Base-by-base conservation (phyloP, 345 rosid genomes). In the Excoecaria agallocha region DNA sequence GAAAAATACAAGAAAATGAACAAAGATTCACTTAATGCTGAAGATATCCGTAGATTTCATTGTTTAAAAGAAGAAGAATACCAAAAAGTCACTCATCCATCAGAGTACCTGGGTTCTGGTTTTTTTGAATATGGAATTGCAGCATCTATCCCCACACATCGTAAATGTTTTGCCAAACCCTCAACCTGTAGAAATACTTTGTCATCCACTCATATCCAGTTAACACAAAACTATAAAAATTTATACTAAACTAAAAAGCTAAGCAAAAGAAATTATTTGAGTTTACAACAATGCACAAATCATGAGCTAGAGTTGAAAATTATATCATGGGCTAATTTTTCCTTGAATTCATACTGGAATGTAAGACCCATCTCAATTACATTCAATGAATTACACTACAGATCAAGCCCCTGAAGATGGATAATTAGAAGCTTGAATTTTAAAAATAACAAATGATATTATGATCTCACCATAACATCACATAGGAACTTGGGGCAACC, bases 81-180 rank as follows among this genome's bases (percentile, higher is more conserved):
- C 10, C 16, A 54, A 20, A 60, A 3, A 12, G 17, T 1, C 15
- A 66, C 19, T 37, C 17, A 66, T 12, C 48, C 54, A 55, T 56
- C 49, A 10, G 56, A 63, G 65, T 70, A 91, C 96, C 98, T 91
- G 49, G 97, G 74, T 72, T 88, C 91, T 2, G 98, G 97, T 81
- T 82, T 92, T 80, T 78, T 91, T 0, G 85, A 85, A 72, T 35
- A 74, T 46, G 97, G 93, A 71, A 89, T 79, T 50, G 97, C 96
- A 79, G 97, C 98, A 85, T 94, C 97, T 60, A 94, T 75, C 22
- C 97, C 97, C 59, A 94, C 97, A 81, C 98, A 94, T 2, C 93
- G 91, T 62, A 94, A 82, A 87, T 94, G 97, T 80, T 94, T 94
- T 5, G 98, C 98, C 88, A 94, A 81, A 77, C 98, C 96, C 86